Evolutionary conservation across 345 rosid species (phyloP), one percentile per base, ranked within the genome.

Genomic region (Alliaria petiolata): DNA sequence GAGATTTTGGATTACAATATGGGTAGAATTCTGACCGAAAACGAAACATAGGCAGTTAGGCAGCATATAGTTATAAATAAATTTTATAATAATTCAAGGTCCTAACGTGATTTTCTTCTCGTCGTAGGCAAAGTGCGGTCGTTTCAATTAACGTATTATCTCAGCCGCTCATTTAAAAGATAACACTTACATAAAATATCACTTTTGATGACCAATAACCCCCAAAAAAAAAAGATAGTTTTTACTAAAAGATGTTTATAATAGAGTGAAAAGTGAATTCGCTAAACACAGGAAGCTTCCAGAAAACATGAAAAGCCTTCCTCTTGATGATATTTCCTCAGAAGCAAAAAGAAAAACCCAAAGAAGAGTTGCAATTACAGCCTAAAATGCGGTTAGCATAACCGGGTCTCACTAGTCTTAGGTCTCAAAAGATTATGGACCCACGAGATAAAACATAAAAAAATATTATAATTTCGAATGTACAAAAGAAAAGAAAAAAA

Each of bases 401-500:
- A 74, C 71, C 77, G 58, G 77, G 58, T 55, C 58, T 42, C 77
- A 19, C 44, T 57, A 57, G 44, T 58, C 61, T 58, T 66, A 59
- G 72, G 67, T 67, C 78, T 74, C 72, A 51, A 57, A 47, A 40
- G 55, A 59, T 40, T 58, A 74, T 50, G 78, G 78, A 59, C 78
- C n/a, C 72, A 67, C 16, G 56, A 22, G 67, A 67, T 39, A 54
- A 38, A 51, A 50, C 54, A 62, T 12, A 33, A 46, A 57, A 33
- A 30, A 57, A 15, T 69, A 28, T 70, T n/a, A n/a, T n/a, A 53
- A 38, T 65, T 65, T 71, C 30, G 30, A 25, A 71, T 62, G 63
- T 73, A 73, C 71, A 73, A 28, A 43, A 38, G 40, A 16, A 39
- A 61, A 45, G 50, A 45, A 51, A 42, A 51, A n/a, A 11, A 52